Conservation (phyloP, 1,284 basidiomycete genomes). For the Malassezia cuniculi region DNA sequence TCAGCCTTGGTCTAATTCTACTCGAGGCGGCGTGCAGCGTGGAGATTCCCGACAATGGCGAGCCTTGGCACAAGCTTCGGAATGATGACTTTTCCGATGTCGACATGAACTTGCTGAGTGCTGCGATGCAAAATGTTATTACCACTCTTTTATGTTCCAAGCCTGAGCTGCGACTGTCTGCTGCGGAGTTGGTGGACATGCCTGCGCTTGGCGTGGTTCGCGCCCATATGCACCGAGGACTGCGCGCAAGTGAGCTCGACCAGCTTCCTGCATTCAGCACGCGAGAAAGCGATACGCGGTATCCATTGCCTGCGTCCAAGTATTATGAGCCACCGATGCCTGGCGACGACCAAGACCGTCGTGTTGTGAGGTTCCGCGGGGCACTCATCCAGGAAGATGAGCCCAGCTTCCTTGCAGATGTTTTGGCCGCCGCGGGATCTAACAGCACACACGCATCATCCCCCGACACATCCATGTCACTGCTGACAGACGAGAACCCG, state of each 20-base stretch:
- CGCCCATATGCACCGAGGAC: conserved; percentile 24
- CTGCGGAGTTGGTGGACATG: conserved; percentile 23
- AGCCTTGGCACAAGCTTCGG: conserved; percentile 84
- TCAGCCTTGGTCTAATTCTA: conserved; percentile 88
- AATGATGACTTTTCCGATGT: conserved; percentile 84
- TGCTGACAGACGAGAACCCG: conserved; percentile 11
- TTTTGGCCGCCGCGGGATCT: conserved; percentile 17
- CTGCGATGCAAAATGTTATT: conserved; percentile 33
- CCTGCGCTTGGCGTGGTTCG: conserved; percentile 28
- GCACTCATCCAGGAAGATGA: conserved; percentile 39
- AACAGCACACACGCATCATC: conserved; percentile 2
- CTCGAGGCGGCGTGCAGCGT: conserved; percentile 92
- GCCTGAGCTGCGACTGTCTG: conserved; percentile 24
- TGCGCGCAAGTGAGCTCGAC: conserved; percentile 32
- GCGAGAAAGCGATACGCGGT: conserved; percentile 12
- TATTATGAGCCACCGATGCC: conserved; percentile 7
- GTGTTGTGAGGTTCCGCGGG: conserved; percentile 29
- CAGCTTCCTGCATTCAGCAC: conserved; percentile 31
- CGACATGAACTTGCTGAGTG: conserved; percentile 54
- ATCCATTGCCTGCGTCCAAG: conserved; percentile 8
- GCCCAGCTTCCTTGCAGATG: conserved; percentile 30
- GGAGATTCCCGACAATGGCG: conserved; percentile 88
- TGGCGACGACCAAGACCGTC: conserved; percentile 10
- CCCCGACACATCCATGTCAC: conserved; percentile 13
- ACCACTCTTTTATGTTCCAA: conserved; percentile 23